Evolutionary conservation across 441 rosid species (phyloP).

Genomic region (Gossypium aridum): DNA sequence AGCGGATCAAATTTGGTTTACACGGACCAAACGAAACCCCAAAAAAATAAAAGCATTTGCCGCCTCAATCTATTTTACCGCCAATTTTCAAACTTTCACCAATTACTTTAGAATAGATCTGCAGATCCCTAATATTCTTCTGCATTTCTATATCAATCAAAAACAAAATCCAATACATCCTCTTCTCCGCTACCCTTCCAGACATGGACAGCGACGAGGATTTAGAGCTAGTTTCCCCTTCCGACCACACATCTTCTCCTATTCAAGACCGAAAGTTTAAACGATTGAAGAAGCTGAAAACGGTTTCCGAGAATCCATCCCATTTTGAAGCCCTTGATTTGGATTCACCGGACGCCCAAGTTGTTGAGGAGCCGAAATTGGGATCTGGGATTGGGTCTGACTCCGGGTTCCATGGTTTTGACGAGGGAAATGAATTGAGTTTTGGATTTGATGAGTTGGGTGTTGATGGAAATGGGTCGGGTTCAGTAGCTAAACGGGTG

Average conservation of each 20-base stretch:
- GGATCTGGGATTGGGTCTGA: conserved; percentile 17
- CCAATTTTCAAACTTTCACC: background rate
- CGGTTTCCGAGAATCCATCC: conserved; percentile 15
- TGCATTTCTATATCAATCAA: background rate
- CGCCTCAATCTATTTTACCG: conserved; percentile 6
- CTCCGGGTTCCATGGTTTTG: conserved; percentile 21
- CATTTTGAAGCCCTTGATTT: conserved; percentile 16
- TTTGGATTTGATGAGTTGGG: conserved; percentile 25
- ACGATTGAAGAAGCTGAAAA: conserved; percentile 52
- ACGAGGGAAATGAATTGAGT: conserved; percentile 25
- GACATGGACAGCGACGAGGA: conserved; percentile 51
- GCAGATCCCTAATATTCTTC: background rate
- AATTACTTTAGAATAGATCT: background rate
- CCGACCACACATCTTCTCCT: conserved; percentile 34
- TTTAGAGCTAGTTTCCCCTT: conserved; percentile 36
- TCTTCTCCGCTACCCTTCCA: background rate
- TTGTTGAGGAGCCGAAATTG: conserved; percentile 12
- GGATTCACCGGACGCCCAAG: conserved; percentile 8
- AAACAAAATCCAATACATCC: background rate
- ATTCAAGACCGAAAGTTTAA: conserved; percentile 46
- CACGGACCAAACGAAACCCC: background rate
- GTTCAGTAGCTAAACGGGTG: conserved; percentile 37
- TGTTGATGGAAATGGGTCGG: conserved; percentile 19
- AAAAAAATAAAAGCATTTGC: background rate
- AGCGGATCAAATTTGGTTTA: background rate